Base-by-base conservation (phyloP, 1,139 yeast species). In the Dujonia santamariae region DNA sequence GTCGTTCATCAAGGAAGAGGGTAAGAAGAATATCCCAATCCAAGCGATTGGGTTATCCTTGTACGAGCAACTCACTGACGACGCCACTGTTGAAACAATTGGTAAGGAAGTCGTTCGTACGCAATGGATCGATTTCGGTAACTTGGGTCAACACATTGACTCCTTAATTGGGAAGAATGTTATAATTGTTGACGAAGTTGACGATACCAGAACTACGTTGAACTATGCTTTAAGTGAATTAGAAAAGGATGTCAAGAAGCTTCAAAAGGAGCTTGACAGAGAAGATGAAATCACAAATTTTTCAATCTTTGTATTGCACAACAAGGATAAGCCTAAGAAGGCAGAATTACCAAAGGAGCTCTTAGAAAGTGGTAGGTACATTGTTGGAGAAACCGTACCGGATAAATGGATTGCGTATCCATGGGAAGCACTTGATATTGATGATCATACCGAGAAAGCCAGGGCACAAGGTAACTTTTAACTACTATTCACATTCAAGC, bases 121-220 rank as follows among this genome's bases (percentile, higher is more conserved):
- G 8, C 85, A 78, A 54, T 78, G 85, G 85, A 66, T 78, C 38
- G 85, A 78, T 48, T 78, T 77, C 47, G 78, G 80, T 43, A 63
- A 63, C 38, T 61, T 78, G 40, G 68, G 63, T 37, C 63, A 72
- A 53, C 78, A 74, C 49, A 69, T 75, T 45, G 75, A 71, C 47
- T 63, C 72, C 2, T 55, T 78, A 35, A 74, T 78, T 35, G 83
- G 82, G 24, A 78, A 78, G 51, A 76, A 75, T 47, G 72, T 78
- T 19, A 55, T 78, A 38, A 76, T 78, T 39, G 82, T 78, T n/a
- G 85, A 78, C 50, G 85, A 78, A 56, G 85, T 78, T 28, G 85
- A 78, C 52, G 85, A 78, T 50, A 77, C 83, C 13, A 69, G 84
- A 61, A 78, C 84, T 22, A 78, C 85, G 11, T 57, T 78, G 33